These are phyloP conservation scores for Candida smagusa DNA, from an alignment of 1,139 yeast genomes.

Conservation along the genomic window DNA sequence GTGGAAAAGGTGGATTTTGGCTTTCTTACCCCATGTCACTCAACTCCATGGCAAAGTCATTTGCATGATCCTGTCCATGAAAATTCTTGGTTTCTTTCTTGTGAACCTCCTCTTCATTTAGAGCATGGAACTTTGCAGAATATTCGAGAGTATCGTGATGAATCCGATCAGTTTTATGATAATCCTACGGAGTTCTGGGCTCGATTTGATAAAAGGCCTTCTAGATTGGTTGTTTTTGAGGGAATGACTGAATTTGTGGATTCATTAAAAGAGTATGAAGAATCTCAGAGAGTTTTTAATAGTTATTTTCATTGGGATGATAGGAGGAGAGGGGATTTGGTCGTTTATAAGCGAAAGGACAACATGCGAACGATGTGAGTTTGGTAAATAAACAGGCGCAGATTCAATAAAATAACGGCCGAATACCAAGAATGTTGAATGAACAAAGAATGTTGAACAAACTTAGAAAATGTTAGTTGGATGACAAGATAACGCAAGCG, in stretches of 20 bases:
- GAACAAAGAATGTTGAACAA: no score
- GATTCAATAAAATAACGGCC: no score
- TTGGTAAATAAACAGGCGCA: no score
- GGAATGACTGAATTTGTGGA: constrained; percentile 29
- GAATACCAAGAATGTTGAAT: no score
- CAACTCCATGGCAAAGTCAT: constrained; percentile 93
- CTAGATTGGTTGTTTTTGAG: constrained; percentile 74
- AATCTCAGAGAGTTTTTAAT: constrained; percentile 63
- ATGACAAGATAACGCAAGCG: no score
- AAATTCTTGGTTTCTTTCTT: constrained; percentile 70
- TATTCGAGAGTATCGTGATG: constrained; percentile 63
- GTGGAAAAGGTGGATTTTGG: constrained; percentile 55
- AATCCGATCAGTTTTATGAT: constrained; percentile 78
- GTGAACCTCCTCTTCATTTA: constrained; percentile 81
- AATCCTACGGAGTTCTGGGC: constrained; percentile 55
- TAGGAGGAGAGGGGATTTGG: constrained; percentile 74
- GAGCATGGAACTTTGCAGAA: constrained; percentile 18
- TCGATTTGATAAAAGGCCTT: constrained; percentile 23
- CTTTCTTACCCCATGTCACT: constrained; percentile 91
- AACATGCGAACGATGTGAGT: no score
- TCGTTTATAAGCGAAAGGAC: constrained; percentile 43
- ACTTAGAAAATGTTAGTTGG: no score
- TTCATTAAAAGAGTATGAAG: constrained; percentile 42
- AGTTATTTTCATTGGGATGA: constrained; percentile 84
- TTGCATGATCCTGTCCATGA: constrained; percentile 54